Base-by-base conservation (phyloP, 2,329 filamentous ascomycete species). In the Aspergillus sp. region DNA sequence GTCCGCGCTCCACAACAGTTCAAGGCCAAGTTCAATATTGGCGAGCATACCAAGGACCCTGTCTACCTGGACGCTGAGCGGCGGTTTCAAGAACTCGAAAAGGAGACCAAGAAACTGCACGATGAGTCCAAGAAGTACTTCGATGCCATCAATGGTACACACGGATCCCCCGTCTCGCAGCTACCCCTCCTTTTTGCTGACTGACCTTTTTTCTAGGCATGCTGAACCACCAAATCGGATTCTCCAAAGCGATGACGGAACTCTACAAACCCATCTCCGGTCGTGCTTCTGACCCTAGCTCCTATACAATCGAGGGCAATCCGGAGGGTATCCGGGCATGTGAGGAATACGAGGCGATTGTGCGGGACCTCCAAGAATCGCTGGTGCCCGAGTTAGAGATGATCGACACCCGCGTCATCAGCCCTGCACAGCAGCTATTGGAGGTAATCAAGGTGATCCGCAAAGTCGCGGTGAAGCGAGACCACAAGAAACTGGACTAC, bases 261-360 rank as follows among this genome's bases (percentile, higher is more conserved):
- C 90, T 99, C 71, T 99, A 99, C 84, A 96, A 96, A 76, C 95
- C 95, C 68, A 99, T 99, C 70, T 97, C 94, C 58, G 95, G 95
- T 58, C 90, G 95, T 73, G 86, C 96, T 78, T 98, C 94, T 49
- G 95, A 99, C 77, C 95, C 95, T 9, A 89, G 93, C 70, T 91
- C 91, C 8, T 85, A 91, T 66, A 85, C 90, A 57, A 82, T 89
- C 48, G 90, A 96, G 77, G 92, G 92, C 58, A 98, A 97, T 73
- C 87, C 90, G 1, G 95, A 96, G 74, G 95, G 95, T 58, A 98
- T 99, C 72, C 85, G 87, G 65, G 95, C 95, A 28, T 99, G 95
- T 78, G 94, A 98, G 74, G 92, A 99, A 78, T 99, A 99, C 79
- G 92, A 98, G 79, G 83, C 84, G 3, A 91, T 98, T 54, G 94